Conservation (phyloP, 176 grass and related monocot genomes). For the Triticum monococcum region DNA sequence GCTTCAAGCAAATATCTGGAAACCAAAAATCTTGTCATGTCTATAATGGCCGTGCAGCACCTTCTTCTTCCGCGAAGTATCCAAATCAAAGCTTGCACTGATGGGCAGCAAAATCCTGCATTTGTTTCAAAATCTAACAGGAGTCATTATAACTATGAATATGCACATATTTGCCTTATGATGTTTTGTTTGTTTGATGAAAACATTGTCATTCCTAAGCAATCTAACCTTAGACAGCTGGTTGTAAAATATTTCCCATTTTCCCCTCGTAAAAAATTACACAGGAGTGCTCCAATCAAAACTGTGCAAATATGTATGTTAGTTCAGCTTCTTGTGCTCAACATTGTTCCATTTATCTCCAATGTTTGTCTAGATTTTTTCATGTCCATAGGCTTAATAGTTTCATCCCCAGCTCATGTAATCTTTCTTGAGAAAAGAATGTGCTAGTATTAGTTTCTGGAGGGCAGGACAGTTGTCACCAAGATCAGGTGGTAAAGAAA, state of each 20-base stretch:
- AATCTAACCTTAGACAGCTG: background rate
- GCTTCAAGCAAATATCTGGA: background rate
- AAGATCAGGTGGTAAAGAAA: background rate
- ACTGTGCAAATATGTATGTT: background rate
- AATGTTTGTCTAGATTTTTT: background rate
- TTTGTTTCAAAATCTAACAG: background rate
- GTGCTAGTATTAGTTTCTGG: background rate
- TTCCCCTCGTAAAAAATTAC: background rate
- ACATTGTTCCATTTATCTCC: background rate
- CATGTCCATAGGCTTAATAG: background rate
- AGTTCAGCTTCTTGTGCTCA: background rate
- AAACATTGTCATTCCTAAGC: background rate
- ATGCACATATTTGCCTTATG: background rate
- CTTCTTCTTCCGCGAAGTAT: background rate
- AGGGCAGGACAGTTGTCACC: background rate
- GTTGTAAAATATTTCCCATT: background rate
- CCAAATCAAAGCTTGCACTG: background rate
- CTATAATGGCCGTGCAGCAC: background rate
- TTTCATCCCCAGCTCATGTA: background rate
- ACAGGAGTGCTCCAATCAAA: background rate
- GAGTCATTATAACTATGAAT: background rate
- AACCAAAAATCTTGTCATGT: background rate
- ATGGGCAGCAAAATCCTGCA: background rate
- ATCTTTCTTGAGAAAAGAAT: background rate
- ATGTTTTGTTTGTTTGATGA: background rate